phyloP scores from a whole-genome alignment of 495 filamentous ascomycete genomes.

The Aspergillus heteromorphus region DNA sequence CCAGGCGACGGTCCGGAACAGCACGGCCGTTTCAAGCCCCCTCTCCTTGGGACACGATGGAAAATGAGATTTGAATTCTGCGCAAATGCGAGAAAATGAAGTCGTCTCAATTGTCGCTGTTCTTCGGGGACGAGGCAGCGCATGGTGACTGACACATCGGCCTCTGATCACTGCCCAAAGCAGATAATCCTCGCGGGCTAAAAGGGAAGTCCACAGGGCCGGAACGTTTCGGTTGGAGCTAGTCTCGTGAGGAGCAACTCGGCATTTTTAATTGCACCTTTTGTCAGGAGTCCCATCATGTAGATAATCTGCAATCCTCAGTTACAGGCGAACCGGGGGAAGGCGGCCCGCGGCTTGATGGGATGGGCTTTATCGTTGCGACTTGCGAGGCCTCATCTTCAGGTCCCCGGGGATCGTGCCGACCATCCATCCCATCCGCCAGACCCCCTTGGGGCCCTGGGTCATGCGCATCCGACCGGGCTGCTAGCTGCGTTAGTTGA shows the following conservation, averaged over 20 bases:
- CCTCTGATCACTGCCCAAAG: conserved; percentile 22
- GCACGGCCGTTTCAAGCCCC: background rate
- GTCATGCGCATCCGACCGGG: background rate
- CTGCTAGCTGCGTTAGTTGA: background rate
- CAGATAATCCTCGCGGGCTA: conserved; percentile 15
- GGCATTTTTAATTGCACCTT: conserved; percentile 10
- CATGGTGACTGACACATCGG: conserved; percentile 14
- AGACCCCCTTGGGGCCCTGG: background rate
- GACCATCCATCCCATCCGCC: no score
- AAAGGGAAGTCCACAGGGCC: conserved; percentile 12
- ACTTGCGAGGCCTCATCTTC: no score
- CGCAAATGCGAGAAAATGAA: background rate
- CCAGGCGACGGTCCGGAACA: background rate
- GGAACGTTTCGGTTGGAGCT: conserved; percentile 12
- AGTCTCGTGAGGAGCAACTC: conserved; percentile 7
- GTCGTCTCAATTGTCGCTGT: conserved; percentile 4
- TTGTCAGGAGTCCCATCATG: background rate
- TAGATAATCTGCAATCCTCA: conserved; percentile 6
- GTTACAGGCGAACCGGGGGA: background rate
- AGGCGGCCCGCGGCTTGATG: background rate
- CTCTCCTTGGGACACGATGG: no score
- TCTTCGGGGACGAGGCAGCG: conserved; percentile 7
- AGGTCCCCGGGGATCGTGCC: no score
- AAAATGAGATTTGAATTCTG: background rate
- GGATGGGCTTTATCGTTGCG: no score